Evolutionary conservation across 129 eudicot species (phyloP).

Genomic region (Artemisia tridentata): DNA sequence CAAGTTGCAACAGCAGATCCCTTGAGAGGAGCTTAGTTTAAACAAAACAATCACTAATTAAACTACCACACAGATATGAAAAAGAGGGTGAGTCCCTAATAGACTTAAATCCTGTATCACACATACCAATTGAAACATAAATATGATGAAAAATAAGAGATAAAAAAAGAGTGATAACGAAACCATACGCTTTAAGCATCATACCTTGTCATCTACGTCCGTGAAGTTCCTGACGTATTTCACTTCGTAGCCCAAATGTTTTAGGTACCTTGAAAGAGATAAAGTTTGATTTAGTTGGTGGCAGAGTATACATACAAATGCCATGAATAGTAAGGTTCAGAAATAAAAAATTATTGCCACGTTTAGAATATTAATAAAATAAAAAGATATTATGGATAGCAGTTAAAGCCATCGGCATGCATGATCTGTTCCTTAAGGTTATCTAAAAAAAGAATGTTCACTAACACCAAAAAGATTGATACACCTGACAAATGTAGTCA

Average conservation of each 20-base stretch:
- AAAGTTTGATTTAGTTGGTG: neutral
- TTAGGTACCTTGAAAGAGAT: conserved; percentile 51
- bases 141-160: neutral
- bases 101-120: neutral
- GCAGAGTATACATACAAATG: neutral
- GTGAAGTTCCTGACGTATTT: conserved; percentile 81
- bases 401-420: neutral
- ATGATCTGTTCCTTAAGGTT: neutral
- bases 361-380: too few species aligned
- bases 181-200: conserved; percentile 28
- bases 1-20: neutral
- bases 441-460: neutral
- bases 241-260: conserved; percentile 76
- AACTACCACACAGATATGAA: too few species aligned
- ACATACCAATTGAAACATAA: neutral
- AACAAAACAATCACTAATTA: neutral
- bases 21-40: neutral
- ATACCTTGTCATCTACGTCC: conserved; percentile 91
- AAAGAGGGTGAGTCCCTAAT: neutral
- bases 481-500: neutral
- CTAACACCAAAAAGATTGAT: neutral
- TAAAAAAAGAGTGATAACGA: neutral
- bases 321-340: neutral
- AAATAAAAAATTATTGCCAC: too few species aligned
- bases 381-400: too few species aligned